phyloP scores from a whole-genome alignment of 208 protist species.

The Leishmania gerbilli region DNA sequence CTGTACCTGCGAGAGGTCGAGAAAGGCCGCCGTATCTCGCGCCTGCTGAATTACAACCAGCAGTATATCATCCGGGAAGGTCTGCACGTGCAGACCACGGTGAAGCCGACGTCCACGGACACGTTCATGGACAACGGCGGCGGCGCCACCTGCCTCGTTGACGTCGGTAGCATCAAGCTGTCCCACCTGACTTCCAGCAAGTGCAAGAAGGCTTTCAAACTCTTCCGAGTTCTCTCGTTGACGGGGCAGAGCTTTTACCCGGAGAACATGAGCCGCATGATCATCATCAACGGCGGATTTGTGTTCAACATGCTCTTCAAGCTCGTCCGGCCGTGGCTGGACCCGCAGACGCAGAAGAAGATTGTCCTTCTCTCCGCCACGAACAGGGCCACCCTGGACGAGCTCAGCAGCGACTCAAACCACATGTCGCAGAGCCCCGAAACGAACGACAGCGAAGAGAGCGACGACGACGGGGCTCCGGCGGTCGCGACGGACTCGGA shows the following conservation, averaged over 20 bases:
- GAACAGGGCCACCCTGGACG: constrained; percentile 39
- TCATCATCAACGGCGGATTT: constrained; percentile 64
- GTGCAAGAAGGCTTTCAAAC: constrained; percentile 38
- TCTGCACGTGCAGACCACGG: constrained; percentile 24
- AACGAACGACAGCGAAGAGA: constrained; percentile 29
- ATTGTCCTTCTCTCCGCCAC: constrained; percentile 52
- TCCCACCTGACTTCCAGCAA: constrained; percentile 54
- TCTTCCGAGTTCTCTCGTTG: constrained; percentile 49
- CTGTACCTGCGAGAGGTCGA: constrained; percentile 56
- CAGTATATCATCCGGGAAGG: constrained; percentile 45
- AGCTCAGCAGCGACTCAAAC: constrained; percentile 31
- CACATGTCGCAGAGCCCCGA: constrained; percentile 9
- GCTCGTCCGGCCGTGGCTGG: constrained; percentile 50
- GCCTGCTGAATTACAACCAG: constrained; percentile 50
- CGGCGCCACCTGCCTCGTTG: constrained; percentile 40
- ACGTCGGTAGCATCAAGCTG: constrained; percentile 49
- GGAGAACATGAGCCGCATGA: constrained; percentile 67
- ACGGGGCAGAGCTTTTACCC: constrained; percentile 64
- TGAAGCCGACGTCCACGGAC: constrained; percentile 9
- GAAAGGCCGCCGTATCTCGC: constrained; percentile 55
- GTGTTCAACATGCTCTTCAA: constrained; percentile 59
- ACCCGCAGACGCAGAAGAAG: constrained; percentile 66
- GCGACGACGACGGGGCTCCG: constrained; percentile 25
- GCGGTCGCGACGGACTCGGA: constrained; percentile 9
- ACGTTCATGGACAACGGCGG: constrained; percentile 54